These are phyloP conservation scores for Suillus plorans DNA, from an alignment of 768 basidiomycete genomes.

Conservation along the genomic window DNA sequence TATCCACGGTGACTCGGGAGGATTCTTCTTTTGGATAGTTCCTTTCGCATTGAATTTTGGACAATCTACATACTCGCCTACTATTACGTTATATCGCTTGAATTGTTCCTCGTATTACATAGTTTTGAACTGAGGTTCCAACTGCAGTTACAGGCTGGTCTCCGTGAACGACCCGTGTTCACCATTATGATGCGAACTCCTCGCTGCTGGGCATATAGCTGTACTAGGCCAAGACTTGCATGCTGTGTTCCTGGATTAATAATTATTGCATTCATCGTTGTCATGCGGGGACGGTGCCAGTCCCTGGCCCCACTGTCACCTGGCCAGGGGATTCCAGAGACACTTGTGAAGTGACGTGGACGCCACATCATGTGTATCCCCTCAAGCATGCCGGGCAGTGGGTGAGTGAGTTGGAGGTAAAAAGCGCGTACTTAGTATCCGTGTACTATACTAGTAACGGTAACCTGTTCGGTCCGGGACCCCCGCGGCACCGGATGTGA, in stretches of 20 bases:
- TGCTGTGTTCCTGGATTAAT: neutral
- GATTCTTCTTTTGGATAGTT: conserved; percentile 3
- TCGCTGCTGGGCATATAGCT: neutral
- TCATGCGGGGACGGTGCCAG: neutral
- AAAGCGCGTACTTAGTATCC: too few species aligned
- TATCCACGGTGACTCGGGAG: conserved; percentile 4
- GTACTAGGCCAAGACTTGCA: neutral
- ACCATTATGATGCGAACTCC: neutral
- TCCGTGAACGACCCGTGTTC: neutral
- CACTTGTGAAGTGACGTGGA: neutral
- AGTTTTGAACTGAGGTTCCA: neutral
- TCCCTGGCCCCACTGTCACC: neutral
- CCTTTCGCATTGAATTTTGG: neutral
- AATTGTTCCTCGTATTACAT: neutral
- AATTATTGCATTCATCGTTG: too few species aligned
- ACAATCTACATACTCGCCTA: neutral
- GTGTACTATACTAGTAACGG: too few species aligned
- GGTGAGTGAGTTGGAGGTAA: too few species aligned
- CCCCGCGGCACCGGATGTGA: neutral
- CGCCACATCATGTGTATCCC: neutral
- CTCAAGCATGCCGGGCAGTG: too few species aligned
- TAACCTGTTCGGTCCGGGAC: neutral
- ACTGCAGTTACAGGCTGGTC: neutral
- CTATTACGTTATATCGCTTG: conserved; percentile 2
- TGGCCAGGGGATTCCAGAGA: neutral